Percentiles rank a stretch among this genome's conserved stretches.
These are phyloP conservation scores for Globisporangium sylvaticum DNA, from an alignment of 352 stramenopile species.

Conservation along the genomic window DNA sequence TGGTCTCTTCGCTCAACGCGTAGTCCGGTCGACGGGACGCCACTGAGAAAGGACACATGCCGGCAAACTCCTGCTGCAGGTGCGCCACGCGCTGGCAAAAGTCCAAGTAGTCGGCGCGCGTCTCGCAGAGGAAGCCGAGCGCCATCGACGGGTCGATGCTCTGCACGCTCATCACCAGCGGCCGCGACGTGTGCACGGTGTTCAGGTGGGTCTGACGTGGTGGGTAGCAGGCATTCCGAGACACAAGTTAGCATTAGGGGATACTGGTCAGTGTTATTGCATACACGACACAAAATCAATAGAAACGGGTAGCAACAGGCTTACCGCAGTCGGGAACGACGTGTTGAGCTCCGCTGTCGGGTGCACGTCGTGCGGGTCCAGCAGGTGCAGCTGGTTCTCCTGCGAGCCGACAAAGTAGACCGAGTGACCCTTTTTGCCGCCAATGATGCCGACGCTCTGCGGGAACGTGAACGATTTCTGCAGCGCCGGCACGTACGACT, in stretches of 20 bases:
- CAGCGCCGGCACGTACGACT: constrained; percentile 71
- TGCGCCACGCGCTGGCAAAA: constrained; percentile 34
- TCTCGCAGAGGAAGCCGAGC: constrained; percentile 91
- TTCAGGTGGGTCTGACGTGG: constrained; percentile 46
- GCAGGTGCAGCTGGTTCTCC: constrained; percentile 69
- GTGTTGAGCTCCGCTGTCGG: constrained; percentile 59
- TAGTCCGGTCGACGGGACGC: constrained; percentile 12
- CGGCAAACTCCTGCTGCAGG: background rate
- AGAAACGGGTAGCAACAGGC: constrained; percentile 2
- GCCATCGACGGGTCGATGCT: constrained; percentile 93
- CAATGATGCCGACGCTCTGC: constrained; percentile 93
- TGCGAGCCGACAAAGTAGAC: constrained; percentile 95
- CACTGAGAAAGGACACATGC: constrained; percentile 13
- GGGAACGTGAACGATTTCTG: constrained; percentile 85
- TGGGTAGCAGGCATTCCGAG: background rate
- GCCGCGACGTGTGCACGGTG: constrained; percentile 48
- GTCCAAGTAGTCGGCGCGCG: constrained; percentile 65
- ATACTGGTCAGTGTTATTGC: too few species aligned
- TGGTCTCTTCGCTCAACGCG: constrained; percentile 8
- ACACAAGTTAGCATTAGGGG: background rate
- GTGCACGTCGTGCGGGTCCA: constrained; percentile 85
- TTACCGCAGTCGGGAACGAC: constrained; percentile 68
- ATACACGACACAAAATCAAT: too few species aligned
- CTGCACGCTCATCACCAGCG: constrained; percentile 78
- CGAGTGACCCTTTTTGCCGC: constrained; percentile 91